Base-by-base conservation (phyloP, 2,329 filamentous ascomycete species). In the Neopestalotiopsis sp. region DNA sequence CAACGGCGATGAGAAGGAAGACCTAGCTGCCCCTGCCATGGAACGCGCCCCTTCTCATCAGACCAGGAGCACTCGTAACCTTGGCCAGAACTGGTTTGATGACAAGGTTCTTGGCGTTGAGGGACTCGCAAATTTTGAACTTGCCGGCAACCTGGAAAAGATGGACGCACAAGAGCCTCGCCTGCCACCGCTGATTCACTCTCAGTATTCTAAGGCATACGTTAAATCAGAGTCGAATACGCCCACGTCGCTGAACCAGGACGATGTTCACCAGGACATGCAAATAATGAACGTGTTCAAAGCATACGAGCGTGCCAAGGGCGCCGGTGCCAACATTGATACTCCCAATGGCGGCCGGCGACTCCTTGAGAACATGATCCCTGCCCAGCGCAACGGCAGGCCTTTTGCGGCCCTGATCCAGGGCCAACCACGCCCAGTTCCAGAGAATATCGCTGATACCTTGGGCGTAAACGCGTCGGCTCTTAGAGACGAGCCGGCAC, bases 31-130 rank as follows among this genome's bases (percentile, higher is more conserved):
- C 1, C 84, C 85, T 14, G 81, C 81, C 66, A 91, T 91, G 89
- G 89, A 91, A 77, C 85, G 89, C 42, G 88, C 89, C 70, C 85
- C 87, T 13, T 91, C 89, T 10, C 89, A 91, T 70, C 87, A 88
- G 13, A 91, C 90, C 20, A 83, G 89, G 58, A 91, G 89, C 78
- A 90, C 87, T 24, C 85, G 89, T 30, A 81, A 80, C 32, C 81
- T 84, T 66, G 83, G 83, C 70, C 84, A 86, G 67, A 89, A 88
- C 74, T 88, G 88, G 70, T 75, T 86, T 45, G 88, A 90, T 71
- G 86, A 88, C 75, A 87, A 85, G 74, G 80, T 88, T 53, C 81
- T 89, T 13, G 89, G 89, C 14, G 83, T 91, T 34, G 89, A 91
- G 75, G 87, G 85, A 28, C 82, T 91, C 59, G 82, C 85, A 69